A percentile compares a stretch with the other conserved stretches of the same genome.
These are phyloP conservation scores for Eurotiales sp. DNA, from an alignment of 2,329 filamentous ascomycete species.

Conservation along the genomic window DNA sequence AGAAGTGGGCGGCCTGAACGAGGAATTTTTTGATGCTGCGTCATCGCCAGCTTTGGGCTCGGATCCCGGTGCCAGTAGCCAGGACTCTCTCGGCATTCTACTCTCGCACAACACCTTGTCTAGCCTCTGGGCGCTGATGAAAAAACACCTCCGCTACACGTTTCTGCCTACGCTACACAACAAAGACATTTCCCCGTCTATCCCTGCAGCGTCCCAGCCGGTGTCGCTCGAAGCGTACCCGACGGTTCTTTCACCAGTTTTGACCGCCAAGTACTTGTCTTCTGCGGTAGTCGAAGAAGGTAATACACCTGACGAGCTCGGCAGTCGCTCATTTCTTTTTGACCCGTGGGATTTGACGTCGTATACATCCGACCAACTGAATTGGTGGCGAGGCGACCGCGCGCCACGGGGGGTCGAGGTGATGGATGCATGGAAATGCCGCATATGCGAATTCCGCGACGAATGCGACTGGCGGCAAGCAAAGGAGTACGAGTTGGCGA, in stretches of 20 bases:
- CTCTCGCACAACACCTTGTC: slow-evolving; percentile 57
- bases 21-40: slow-evolving; percentile 57
- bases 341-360: slow-evolving; percentile 59
- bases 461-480: slow-evolving; percentile 72
- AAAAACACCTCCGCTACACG: slow-evolving; percentile 55
- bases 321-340: slow-evolving; percentile 61
- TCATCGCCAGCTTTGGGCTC: slow-evolving; percentile 27
- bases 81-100: slow-evolving; percentile 50
- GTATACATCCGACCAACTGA: slow-evolving; percentile 67
- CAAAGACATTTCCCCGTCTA: slow-evolving; percentile 24
- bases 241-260: slow-evolving; percentile 41
- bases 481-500: slow-evolving; percentile 58
- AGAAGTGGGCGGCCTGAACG: slow-evolving; percentile 66
- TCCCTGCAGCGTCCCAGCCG: slow-evolving; percentile 32
- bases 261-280: slow-evolving; percentile 43
- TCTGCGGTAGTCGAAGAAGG: slow-evolving; percentile 20
- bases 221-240: slow-evolving; percentile 31
- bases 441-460: slow-evolving; percentile 76
- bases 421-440: slow-evolving; percentile 85
- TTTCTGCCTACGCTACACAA: slow-evolving; percentile 30
- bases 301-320: slow-evolving; percentile 37
- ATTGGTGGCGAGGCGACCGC: slow-evolving; percentile 83
- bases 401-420: slow-evolving; percentile 70
- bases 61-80: slow-evolving; percentile 26
- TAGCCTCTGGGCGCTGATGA: slow-evolving; percentile 61